Conservation (phyloP, 306 rosid genomes). For the Elaeagnus macrophylla region DNA sequence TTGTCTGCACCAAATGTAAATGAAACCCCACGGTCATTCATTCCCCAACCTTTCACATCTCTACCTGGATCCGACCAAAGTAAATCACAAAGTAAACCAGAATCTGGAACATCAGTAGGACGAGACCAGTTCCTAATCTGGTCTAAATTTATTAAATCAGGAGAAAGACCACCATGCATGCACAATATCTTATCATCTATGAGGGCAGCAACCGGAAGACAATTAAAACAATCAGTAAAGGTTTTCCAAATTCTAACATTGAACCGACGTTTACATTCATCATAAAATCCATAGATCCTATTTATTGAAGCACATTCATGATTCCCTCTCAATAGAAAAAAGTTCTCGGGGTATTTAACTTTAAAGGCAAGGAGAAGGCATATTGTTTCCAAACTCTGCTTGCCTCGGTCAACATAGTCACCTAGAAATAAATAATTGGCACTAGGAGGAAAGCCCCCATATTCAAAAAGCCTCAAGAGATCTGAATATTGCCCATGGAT, state of each 20-base stretch:
- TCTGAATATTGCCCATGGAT: conserved; percentile 38
- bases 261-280: conserved; percentile 37
- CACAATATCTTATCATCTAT: conserved; percentile 34
- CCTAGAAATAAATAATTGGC: conserved; percentile 33
- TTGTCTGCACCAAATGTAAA: conserved; percentile 30
- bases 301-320: conserved; percentile 37
- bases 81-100: conserved; percentile 34
- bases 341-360: conserved; percentile 33
- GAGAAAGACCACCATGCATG: conserved; percentile 41
- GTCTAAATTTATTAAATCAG: conserved; percentile 28
- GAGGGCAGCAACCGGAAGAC: conserved; percentile 37
- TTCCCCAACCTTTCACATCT: conserved; percentile 38
- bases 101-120: conserved; percentile 31
- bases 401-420: conserved; percentile 38
- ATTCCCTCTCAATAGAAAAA: conserved; percentile 36
- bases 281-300: conserved; percentile 35
- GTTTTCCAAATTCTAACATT: conserved; percentile 33
- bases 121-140: conserved; percentile 29
- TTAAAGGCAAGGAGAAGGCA: conserved; percentile 37
- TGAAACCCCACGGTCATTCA: conserved; percentile 39
- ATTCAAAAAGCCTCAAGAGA: conserved; percentile 34
- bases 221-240: conserved; percentile 33
- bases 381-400: conserved; percentile 36
- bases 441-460: conserved; percentile 37
- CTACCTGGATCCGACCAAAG: conserved; percentile 37